phyloP scores from a whole-genome alignment of 352 stramenopile genomes.

The Aphanomyces cochlioides region DNA sequence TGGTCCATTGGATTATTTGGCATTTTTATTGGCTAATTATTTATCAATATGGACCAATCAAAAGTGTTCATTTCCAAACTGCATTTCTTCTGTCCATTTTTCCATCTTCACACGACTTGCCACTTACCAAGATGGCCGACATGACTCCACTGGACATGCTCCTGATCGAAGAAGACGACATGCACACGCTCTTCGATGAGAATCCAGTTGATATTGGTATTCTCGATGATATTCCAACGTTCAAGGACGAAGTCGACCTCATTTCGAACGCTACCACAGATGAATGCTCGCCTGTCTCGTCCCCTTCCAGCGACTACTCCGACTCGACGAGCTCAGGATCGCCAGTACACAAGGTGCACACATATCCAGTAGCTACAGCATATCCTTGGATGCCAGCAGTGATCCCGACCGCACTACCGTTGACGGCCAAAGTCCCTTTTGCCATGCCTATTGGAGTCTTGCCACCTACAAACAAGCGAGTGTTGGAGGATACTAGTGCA shows the following conservation, averaged over 20 bases:
- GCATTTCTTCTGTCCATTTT: not conserved
- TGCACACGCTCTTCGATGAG: constrained; percentile 2
- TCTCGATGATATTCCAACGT: not conserved
- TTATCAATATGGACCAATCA: constrained; percentile 14
- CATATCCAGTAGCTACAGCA: constrained; percentile 5
- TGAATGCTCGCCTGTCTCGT: constrained; percentile 9
- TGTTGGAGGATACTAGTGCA: not conserved
- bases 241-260: constrained; percentile 7
- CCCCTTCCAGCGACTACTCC: constrained; percentile 27
- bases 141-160: constrained; percentile 15
- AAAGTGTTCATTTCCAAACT: constrained; percentile 12
- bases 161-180: constrained; percentile 14
- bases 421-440: constrained; percentile 18
- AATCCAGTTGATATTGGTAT: constrained; percentile 3
- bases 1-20: not conserved
- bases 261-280: not conserved
- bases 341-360: not conserved
- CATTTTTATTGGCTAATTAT: not conserved
- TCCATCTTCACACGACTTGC: not conserved
- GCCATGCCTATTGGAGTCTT: constrained; percentile 23
- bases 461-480: constrained; percentile 7
- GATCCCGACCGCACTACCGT: constrained; percentile 8
- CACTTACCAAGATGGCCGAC: not conserved
- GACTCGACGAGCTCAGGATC: constrained; percentile 11
- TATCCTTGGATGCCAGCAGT: constrained; percentile 22